phyloP scores from a whole-genome alignment of 106 monocot species.

The Dendrobium nobile region DNA sequence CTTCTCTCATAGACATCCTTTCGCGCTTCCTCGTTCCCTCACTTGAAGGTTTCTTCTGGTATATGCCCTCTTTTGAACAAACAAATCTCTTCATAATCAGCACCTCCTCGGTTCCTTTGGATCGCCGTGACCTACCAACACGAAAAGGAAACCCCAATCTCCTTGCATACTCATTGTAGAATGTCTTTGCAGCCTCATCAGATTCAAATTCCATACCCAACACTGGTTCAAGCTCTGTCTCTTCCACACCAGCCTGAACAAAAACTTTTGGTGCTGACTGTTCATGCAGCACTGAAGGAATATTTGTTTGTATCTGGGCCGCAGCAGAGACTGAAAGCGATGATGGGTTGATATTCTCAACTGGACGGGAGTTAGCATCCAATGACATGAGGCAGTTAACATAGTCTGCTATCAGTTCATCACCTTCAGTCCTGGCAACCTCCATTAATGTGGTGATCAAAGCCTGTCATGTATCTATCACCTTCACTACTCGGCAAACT shows the following conservation, averaged over 20 bases:
- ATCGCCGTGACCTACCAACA: conserved; percentile 81
- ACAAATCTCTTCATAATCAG: conserved; percentile 96
- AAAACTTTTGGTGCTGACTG: conserved; percentile 25
- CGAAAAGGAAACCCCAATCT: conserved; percentile 88
- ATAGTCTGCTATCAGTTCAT: conserved; percentile 81
- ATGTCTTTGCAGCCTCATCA: conserved; percentile 86
- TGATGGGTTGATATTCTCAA: conserved; percentile 26
- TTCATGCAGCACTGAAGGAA: conserved; percentile 18
- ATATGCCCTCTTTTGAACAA: conserved; percentile 88
- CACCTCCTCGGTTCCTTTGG: conserved; percentile 84
- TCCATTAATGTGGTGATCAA: conserved; percentile 34
- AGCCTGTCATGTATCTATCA: background rate
- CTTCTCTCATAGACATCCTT: conserved; percentile 88
- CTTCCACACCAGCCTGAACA: conserved; percentile 16
- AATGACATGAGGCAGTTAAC: conserved; percentile 88
- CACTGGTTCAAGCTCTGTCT: conserved; percentile 47
- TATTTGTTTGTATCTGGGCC: conserved; percentile 10
- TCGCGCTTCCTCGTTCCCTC: conserved; percentile 80
- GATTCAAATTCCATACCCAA: conserved; percentile 86
- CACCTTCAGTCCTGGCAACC: conserved; percentile 45
- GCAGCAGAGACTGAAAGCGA: conserved; percentile 13
- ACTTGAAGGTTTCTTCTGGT: conserved; percentile 60
- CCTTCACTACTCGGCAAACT: background rate
- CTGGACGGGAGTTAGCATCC: conserved; percentile 33
- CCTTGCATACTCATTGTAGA: conserved; percentile 92